These are phyloP conservation scores for Apiospora hydei DNA, from an alignment of 2,329 filamentous ascomycete genomes.

Conservation along the genomic window DNA sequence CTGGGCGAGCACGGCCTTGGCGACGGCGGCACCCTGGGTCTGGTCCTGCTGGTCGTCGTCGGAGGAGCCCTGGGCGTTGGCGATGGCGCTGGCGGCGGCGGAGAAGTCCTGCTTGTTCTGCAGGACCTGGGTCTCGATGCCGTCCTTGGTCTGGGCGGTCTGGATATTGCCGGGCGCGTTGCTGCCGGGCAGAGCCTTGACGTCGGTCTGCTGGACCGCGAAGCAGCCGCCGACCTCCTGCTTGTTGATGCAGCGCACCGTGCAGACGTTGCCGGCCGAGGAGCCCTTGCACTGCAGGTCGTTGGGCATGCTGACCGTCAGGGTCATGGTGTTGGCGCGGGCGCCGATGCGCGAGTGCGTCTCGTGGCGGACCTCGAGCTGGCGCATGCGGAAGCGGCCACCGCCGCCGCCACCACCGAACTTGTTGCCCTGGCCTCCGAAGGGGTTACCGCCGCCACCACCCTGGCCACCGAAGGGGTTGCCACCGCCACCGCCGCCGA, in stretches of 20 bases:
- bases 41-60: constrained; percentile 32
- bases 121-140: constrained; percentile 47
- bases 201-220: constrained; percentile 50
- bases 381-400: neutral
- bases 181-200: constrained; percentile 30
- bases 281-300: constrained; percentile 24
- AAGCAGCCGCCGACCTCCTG: constrained; percentile 48
- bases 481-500: neutral
- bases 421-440: neutral
- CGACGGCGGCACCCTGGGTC: constrained; percentile 39
- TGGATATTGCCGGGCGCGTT: constrained; percentile 43
- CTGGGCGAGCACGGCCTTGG: constrained; percentile 38
- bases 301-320: constrained; percentile 23
- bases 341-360: constrained; percentile 4
- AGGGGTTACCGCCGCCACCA: neutral
- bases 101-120: constrained; percentile 50
- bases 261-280: constrained; percentile 51
- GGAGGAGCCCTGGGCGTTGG: constrained; percentile 34
- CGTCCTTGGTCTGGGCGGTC: constrained; percentile 47
- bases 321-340: constrained; percentile 12
- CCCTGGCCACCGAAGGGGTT: neutral
- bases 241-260: constrained; percentile 48
- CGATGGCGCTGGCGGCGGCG: constrained; percentile 48
- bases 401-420: neutral
- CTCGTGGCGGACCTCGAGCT: constrained; percentile 21